Evolutionary conservation across 106 monocot species (phyloP), one percentile per base, ranked within the genome.

Genomic region (Platanthera guangdongensis): DNA sequence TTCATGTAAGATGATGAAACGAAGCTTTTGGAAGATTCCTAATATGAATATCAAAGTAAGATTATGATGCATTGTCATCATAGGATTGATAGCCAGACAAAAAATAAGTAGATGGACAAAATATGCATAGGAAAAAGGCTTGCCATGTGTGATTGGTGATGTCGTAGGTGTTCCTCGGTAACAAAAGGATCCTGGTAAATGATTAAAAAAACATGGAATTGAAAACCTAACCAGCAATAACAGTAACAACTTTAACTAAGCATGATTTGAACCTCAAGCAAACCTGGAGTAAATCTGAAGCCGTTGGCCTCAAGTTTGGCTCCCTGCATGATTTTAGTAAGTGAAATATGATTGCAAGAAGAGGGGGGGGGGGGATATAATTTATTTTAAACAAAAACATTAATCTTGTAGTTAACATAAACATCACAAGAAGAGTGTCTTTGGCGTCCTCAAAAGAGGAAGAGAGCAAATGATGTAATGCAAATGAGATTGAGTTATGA

Each of bases 261-360:
- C 30, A 50, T 50, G 51, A 21, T 21, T 72, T 72, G n/a, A 21
- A 72, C 15, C 47, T 22, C 15, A 51, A 72, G 9, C 49, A 14
- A 51, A 88, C 92, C 92, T 83, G 84, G 49, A 92, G 78, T 51
- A 92, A 78, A 50, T 86, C 86, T 49, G 86, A 88, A 52, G 92
- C 88, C 72, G 83, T 83, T 60, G 92, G 75, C 82, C 92, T 86
- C 52, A 81, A 81, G 72, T 82, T 83, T 71, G 88, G 92, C 60
- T 92, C 92, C 86, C 92, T 92, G 80, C n/a, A 50, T 51, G 16
- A n/a, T 12, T 70, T 15, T 7, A n/a, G 47, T 67, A 3, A 67
- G n/a, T 60, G 65, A 65, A 32, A 8, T 32, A 10, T 65, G 65
- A 65, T 5, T 32, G 65, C 28, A 70, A 46, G 70, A 15, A 70